Conservation (phyloP, 2,329 filamentous ascomycete species). For the Aspergillus sp. region DNA sequence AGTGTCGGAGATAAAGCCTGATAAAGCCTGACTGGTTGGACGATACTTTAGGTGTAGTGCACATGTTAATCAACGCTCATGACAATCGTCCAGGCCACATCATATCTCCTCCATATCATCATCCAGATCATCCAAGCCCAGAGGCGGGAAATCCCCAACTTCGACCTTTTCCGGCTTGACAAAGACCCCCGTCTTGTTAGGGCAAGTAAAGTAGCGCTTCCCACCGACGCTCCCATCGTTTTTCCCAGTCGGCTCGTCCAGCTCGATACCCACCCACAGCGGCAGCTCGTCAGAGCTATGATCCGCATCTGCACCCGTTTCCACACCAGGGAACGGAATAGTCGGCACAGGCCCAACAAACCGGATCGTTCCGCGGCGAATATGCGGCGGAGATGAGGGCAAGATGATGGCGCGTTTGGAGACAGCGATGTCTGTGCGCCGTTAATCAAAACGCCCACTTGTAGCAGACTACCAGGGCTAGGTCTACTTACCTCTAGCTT, state of each 20-base stretch:
- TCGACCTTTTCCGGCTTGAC: constrained; percentile 62
- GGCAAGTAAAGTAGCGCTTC: constrained; percentile 55
- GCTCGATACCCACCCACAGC: constrained; percentile 57
- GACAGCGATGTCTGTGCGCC: constrained; percentile 38
- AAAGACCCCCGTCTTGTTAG: constrained; percentile 56
- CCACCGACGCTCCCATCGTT: constrained; percentile 57
- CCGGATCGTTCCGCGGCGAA: constrained; percentile 42
- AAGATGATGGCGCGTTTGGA: constrained; percentile 43
- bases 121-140: constrained; percentile 51
- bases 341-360: constrained; percentile 42
- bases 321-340: constrained; percentile 33
- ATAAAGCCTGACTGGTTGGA: background rate
- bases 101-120: constrained; percentile 56
- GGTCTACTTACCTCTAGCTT: constrained; percentile 57
- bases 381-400: constrained; percentile 41
- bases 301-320: constrained; percentile 15
- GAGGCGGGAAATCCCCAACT: constrained; percentile 56
- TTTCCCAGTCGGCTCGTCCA: constrained; percentile 65
- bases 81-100: background rate
- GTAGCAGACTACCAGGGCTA: background rate
- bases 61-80: background rate
- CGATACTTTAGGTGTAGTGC: background rate
- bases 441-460: background rate
- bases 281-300: constrained; percentile 24
- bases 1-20: background rate